Evolutionary conservation across 2,329 filamentous ascomycete genomes (phyloP).

Genomic region (Capronia coronata): DNA sequence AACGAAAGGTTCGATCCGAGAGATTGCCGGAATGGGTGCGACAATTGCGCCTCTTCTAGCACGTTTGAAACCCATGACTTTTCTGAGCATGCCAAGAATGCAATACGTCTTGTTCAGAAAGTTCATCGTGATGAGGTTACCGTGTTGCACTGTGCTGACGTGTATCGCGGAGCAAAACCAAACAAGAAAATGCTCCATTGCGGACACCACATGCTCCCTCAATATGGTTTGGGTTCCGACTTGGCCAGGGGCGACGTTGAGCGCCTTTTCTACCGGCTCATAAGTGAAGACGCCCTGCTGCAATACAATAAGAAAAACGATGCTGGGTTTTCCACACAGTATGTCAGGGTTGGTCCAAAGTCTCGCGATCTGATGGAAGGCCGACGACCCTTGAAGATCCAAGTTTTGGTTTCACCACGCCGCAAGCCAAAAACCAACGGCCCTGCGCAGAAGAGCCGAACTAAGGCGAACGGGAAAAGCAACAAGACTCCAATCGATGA

Average conservation of each 20-base stretch:
- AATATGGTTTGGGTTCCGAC: constrained; percentile 62
- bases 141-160: constrained; percentile 72
- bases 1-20: constrained; percentile 70
- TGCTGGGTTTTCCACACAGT: constrained; percentile 63
- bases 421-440: constrained; percentile 34
- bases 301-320: constrained; percentile 63
- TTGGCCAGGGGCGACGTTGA: constrained; percentile 72
- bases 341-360: constrained; percentile 46
- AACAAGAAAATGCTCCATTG: constrained; percentile 52
- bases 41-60: constrained; percentile 75
- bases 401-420: constrained; percentile 47
- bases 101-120: constrained; percentile 59
- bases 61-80: constrained; percentile 70
- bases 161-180: constrained; percentile 63
- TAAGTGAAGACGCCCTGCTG: constrained; percentile 64
- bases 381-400: constrained; percentile 44
- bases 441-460: constrained; percentile 27
- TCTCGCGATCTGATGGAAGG: constrained; percentile 44
- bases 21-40: constrained; percentile 70
- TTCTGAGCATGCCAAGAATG: constrained; percentile 64
- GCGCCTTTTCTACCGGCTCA: constrained; percentile 71
- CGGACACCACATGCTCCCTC: constrained; percentile 47
- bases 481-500: constrained; percentile 33
- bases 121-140: constrained; percentile 59
- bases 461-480: constrained; percentile 32